Evolutionary conservation across 1,139 yeast species (phyloP).

Genomic region (Debaryomyces sp.): DNA sequence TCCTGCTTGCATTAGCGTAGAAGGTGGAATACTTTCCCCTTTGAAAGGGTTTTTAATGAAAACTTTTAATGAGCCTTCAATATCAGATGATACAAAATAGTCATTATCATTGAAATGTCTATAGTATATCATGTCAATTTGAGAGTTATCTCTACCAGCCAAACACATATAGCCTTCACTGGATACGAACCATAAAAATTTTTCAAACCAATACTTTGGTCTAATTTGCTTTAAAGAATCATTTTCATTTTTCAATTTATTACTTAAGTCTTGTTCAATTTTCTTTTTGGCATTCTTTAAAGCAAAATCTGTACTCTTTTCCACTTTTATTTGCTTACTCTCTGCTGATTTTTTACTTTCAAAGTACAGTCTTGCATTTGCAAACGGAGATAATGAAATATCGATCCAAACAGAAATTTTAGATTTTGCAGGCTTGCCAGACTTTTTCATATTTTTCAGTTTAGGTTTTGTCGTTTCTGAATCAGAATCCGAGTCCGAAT

Average conservation of each 20-base stretch:
- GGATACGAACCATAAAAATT: conserved; percentile 88
- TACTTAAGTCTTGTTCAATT: conserved; percentile 71
- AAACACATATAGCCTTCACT: conserved; percentile 86
- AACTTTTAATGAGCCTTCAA: conserved; percentile 74
- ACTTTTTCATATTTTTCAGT: conserved; percentile 17
- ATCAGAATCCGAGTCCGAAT: conserved; percentile 33
- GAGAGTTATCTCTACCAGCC: conserved; percentile 85
- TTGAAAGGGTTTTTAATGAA: conserved; percentile 76
- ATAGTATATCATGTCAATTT: conserved; percentile 80
- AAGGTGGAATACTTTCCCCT: conserved; percentile 71
- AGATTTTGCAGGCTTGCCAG: conserved; percentile 20
- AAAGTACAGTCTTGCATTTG: conserved; percentile 87
- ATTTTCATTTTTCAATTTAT: conserved; percentile 64
- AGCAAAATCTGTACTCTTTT: conserved; percentile 76
- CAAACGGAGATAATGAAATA: conserved; percentile 73
- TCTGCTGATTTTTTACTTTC: conserved; percentile 77
- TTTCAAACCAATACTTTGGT: conserved; percentile 87
- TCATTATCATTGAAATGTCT: conserved; percentile 78
- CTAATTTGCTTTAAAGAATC: conserved; percentile 68
- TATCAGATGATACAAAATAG: conserved; percentile 71
- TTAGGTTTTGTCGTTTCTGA: conserved; percentile 14
- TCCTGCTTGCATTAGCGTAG: conserved; percentile 89
- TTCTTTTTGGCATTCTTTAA: conserved; percentile 82
- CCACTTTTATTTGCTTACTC: conserved; percentile 79
- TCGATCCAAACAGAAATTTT: conserved; percentile 65